Evolutionary conservation across 768 basidiomycete genomes (phyloP), one percentile per base, ranked within the genome.

Genomic region (Lactarius akahatsu): DNA sequence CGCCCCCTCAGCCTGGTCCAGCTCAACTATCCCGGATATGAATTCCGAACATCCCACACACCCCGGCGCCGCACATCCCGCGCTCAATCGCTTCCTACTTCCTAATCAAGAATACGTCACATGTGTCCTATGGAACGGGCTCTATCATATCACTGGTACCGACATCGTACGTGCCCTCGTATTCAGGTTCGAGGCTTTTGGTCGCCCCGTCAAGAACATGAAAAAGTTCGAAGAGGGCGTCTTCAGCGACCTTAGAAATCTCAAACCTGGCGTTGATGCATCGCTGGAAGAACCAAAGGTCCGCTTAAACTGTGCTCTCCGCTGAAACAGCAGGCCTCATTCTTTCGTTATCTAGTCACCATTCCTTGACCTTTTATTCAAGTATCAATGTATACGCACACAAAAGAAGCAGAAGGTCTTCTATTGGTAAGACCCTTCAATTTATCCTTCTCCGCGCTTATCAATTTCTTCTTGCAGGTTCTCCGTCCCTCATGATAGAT

Each of bases 361-460:
- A 0, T 96, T 98, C 78, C 82, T 98, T 20, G 96, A 98, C 72
- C 83, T 96, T 32, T 79, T 98, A 11, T 97, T 97, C 86, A 95
- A 96, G 76, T 95, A 92, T 72, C 94, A 96, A 74, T 96, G 95
- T 75, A 97, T 98, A 71, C 87, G 96, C 45, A 98, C 96, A 1
- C 96, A 98, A 76, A 98, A 97, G 83, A 98, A 97, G 79, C 96
- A 96, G 80, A 95, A 98, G 76, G 96, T 98, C n/a, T 98, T 97
- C 74, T 97, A 92, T 76, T 98, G 96, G 95, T 92, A 71, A 62
- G 88, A 0, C 26, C 45, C 57, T 38, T 65, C 68, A 20, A 63
- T 59, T 32, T 6, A 56, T 1, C 15, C 54, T 32, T 23, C 4
- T 55, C n/a, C 2, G 30, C 15, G 32, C 8, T 63, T 26, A 50